A percentile compares a stretch with the other conserved stretches of the same genome.
Conservation (phyloP, 345 rosid genomes). For the Dimocarpus longan region DNA sequence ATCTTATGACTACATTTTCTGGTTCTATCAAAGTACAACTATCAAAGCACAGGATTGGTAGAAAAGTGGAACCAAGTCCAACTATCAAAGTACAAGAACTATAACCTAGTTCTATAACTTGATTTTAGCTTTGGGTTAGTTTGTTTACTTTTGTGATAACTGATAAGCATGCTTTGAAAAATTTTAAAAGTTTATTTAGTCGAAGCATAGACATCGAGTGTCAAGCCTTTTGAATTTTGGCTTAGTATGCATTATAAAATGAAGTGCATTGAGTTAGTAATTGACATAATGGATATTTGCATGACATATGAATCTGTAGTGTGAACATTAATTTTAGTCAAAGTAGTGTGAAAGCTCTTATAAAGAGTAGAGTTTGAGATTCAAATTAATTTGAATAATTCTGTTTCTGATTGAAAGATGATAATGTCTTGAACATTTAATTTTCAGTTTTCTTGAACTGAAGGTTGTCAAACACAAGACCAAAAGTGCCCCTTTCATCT, state of each 20-base stretch:
- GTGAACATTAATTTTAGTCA: background rate
- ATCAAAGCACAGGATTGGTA: background rate
- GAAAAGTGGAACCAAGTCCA: background rate
- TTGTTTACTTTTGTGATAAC: background rate
- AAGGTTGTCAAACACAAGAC: background rate
- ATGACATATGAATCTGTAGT: background rate
- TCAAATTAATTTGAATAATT: background rate
- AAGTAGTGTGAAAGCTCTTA: background rate
- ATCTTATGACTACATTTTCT: background rate
- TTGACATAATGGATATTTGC: background rate
- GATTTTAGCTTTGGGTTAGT: background rate
- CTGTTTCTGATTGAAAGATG: too few species aligned
- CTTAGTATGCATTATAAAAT: background rate
- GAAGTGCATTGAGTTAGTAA: constrained; percentile 1
- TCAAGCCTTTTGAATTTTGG: background rate
- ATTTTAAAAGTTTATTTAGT: background rate
- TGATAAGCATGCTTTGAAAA: background rate
- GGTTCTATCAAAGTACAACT: too few species aligned
- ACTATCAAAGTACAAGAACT: background rate
- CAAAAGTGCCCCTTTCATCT: background rate
- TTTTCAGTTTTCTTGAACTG: background rate
- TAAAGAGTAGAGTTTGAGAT: background rate
- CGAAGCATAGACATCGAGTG: background rate
- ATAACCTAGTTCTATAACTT: too few species aligned
- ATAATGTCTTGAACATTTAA: background rate